These are phyloP conservation scores for Tephrocybe sp. DNA, from an alignment of 768 basidiomycete genomes.

Conservation along the genomic window DNA sequence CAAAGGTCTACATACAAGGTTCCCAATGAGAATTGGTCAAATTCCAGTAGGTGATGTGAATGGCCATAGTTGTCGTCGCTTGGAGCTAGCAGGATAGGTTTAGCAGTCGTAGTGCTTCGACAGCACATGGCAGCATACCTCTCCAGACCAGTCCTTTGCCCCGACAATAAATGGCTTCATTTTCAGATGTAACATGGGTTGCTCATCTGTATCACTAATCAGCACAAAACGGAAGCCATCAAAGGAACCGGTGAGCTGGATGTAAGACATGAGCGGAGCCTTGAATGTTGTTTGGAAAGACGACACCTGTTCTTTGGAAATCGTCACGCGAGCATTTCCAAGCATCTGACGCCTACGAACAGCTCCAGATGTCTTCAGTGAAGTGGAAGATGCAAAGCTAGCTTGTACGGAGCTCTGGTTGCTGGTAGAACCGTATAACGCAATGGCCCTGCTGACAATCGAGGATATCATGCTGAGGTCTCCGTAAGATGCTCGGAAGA, in stretches of 20 bases:
- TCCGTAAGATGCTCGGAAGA: constrained; percentile 93
- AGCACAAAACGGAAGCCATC: constrained; percentile 92
- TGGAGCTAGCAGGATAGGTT: constrained; percentile 55
- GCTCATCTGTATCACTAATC: constrained; percentile 93
- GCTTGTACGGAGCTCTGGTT: background rate
- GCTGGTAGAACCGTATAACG: constrained; percentile 56
- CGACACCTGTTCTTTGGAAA: constrained; percentile 82
- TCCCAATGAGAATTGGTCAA: constrained; percentile 98
- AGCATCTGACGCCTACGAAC: constrained; percentile 17
- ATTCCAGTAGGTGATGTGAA: constrained; percentile 94
- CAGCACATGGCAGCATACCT: constrained; percentile 42
- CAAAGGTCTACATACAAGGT: constrained; percentile 55
- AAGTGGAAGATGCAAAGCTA: constrained; percentile 4
- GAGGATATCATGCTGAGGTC: constrained; percentile 88
- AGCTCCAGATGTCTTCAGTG: constrained; percentile 10
- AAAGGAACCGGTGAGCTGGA: constrained; percentile 82
- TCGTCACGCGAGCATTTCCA: constrained; percentile 43
- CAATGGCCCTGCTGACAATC: constrained; percentile 85
- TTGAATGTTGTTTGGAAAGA: background rate
- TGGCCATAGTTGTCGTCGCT: constrained; percentile 78
- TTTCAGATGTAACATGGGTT: constrained; percentile 89
- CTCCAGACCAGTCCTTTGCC: constrained; percentile 93
- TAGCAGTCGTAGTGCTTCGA: background rate
- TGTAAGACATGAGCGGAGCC: background rate
- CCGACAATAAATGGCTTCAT: constrained; percentile 81